Percentiles rank a stretch among this genome's conserved stretches.
Evolutionary conservation across 1,284 basidiomycete genomes (phyloP).

Genomic region (Meripilus lineatus): DNA sequence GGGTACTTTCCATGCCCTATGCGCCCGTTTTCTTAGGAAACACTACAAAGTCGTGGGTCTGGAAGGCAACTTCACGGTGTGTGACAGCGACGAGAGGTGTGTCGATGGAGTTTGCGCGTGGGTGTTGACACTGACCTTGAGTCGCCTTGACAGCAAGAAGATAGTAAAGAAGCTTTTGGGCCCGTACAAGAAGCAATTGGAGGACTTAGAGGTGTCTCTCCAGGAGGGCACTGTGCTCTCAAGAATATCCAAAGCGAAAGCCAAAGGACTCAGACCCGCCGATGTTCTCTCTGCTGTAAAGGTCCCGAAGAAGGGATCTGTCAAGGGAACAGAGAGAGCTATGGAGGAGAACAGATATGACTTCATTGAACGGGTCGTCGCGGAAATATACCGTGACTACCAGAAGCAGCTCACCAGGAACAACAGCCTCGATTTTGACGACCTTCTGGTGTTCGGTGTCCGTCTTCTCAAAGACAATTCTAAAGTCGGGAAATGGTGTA

Average conservation of each 20-base stretch:
- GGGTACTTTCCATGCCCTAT: slow-evolving; percentile 86
- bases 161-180: slow-evolving; percentile 63
- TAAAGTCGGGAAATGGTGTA: slow-evolving; percentile 56
- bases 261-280: slow-evolving; percentile 57
- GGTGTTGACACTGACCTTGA: slow-evolving; percentile 12
- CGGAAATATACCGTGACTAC: slow-evolving; percentile 66
- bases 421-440: slow-evolving; percentile 88
- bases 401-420: slow-evolving; percentile 54
- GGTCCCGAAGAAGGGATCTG: slow-evolving; percentile 8
- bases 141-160: slow-evolving; percentile 58
- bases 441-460: slow-evolving; percentile 78
- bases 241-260: slow-evolving; percentile 79
- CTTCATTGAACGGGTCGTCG: slow-evolving; percentile 29
- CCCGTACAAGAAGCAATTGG: slow-evolving; percentile 44
- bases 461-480: slow-evolving; percentile 60
- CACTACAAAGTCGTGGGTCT: slow-evolving; percentile 61
- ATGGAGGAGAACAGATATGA: slow-evolving; percentile 12
- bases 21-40: slow-evolving; percentile 67
- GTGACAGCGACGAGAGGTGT: slow-evolving; percentile 81
- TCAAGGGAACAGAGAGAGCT: slow-evolving; percentile 14
- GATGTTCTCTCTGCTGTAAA: slow-evolving; percentile 28
- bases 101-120: slow-evolving; percentile 16
- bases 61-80: slow-evolving; percentile 76
- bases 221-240: slow-evolving; percentile 59
- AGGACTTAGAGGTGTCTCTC: slow-evolving; percentile 42